Evolutionary conservation across 129 eudicot species (phyloP).

Genomic region (Saussurea involucrata): DNA sequence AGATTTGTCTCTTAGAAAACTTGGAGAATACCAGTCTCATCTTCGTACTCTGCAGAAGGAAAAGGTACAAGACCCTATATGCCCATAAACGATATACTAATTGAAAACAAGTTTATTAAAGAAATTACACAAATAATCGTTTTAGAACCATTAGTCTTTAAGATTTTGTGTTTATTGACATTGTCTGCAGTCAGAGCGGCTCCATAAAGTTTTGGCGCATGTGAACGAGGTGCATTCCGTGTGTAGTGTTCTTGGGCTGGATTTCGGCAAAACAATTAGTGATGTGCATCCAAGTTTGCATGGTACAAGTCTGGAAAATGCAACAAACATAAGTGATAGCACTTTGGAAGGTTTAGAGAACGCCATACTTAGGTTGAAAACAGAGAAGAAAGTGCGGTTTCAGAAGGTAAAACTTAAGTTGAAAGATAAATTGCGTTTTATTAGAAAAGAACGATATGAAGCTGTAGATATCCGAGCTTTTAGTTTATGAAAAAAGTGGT

Average conservation of each 20-base stretch:
- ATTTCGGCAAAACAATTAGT: constrained; percentile 65
- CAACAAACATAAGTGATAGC: constrained; percentile 69
- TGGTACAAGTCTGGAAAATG: constrained; percentile 51
- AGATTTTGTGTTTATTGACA: neutral
- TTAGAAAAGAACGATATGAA: neutral
- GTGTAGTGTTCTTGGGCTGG: constrained; percentile 70
- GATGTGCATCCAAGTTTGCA: constrained; percentile 91
- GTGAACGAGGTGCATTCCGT: constrained; percentile 80
- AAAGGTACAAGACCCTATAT: constrained; percentile 46
- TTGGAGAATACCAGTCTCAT: constrained; percentile 60
- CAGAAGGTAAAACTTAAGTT: constrained; percentile 56
- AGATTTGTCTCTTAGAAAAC: constrained; percentile 75
- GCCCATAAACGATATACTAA: neutral
- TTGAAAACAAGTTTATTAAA: neutral
- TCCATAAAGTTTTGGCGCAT: constrained; percentile 64
- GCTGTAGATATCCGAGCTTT: neutral
- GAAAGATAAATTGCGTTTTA: neutral
- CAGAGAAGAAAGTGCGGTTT: constrained; percentile 69
- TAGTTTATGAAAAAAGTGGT: neutral
- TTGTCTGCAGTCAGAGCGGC: constrained; percentile 65
- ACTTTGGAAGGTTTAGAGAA: constrained; percentile 76
- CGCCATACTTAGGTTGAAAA: constrained; percentile 58
- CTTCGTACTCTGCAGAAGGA: constrained; percentile 76
- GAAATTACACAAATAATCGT: neutral
- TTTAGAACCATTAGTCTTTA: neutral